Evolutionary conservation across 1,139 yeast genomes (phyloP).

Genomic region (Trichomonascaceae sp.): DNA sequence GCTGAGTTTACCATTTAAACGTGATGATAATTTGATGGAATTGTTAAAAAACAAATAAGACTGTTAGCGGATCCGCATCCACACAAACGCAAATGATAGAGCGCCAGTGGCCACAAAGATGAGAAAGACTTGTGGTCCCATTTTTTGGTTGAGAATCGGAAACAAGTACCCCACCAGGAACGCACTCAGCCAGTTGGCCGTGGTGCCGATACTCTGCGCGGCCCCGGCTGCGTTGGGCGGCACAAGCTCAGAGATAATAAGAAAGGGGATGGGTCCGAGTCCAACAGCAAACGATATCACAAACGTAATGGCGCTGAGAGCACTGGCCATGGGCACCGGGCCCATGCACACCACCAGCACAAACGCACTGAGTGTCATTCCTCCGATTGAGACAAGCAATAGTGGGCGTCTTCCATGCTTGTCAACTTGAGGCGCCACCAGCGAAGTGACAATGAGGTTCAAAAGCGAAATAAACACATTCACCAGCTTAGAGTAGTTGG

Average conservation of each 20-base stretch:
- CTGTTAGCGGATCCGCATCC: constrained; percentile 56
- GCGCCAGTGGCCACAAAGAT: constrained; percentile 39
- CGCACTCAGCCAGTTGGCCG: constrained; percentile 84
- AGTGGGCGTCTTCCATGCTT: constrained; percentile 65
- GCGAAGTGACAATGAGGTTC: constrained; percentile 59
- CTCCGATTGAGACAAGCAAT: constrained; percentile 45
- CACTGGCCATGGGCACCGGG: constrained; percentile 39
- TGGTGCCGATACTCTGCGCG: constrained; percentile 89
- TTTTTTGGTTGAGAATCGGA: constrained; percentile 49
- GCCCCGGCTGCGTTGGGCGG: constrained; percentile 66
- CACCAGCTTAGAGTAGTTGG: constrained; percentile 52
- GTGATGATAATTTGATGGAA: too few relatives aligned
- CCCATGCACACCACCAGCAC: constrained; percentile 57
- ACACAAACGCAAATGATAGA: constrained; percentile 10
- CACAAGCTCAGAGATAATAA: constrained; percentile 79
- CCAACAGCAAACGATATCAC: constrained; percentile 84
- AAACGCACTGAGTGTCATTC: constrained; percentile 59
- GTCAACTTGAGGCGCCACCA: constrained; percentile 64
- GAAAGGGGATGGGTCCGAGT: constrained; percentile 87
- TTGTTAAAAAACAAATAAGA: neutral
- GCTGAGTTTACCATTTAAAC: constrained; percentile 21
- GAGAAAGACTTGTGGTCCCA: constrained; percentile 75
- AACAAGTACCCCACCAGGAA: constrained; percentile 69
- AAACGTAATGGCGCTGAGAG: constrained; percentile 55
- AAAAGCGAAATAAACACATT: constrained; percentile 64